Base-by-base conservation (phyloP, 208 protist genomes). In the Vickermania ingenoplastis region DNA sequence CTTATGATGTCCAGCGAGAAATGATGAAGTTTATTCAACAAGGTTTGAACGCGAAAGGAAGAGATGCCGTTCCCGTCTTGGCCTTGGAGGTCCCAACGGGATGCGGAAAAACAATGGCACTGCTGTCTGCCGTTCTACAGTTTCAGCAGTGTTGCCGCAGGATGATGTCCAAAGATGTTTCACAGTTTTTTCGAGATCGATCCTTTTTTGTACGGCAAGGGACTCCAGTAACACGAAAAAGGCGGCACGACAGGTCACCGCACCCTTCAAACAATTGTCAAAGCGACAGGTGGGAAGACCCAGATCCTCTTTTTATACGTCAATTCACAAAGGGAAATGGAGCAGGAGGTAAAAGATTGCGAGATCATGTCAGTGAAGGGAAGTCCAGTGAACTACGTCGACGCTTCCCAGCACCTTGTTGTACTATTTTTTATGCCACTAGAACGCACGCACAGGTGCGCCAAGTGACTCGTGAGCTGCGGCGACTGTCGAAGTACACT, bases 371-470 rank as follows among this genome's bases (percentile, higher is more conserved):
- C 54, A 69, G 79, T 53, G 58, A 65, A 17, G 67, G 63, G 5
- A 66, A 61, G 4, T 81, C 79, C 14, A 73, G 69, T 28, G 76
- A 73, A 51, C 78, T 92, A 61, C 73, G 75, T n/a, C 65, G 65
- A 7, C 73, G 73, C 36, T 83, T 83, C 52, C 24, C 69, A 4
- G 31, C 77, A 30, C 79, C 79, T 26, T 70, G 70, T n/a, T 86
- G 77, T 53, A 84, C 74, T 28, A 67, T 99, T 41, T 97, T 98
- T 57, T 98, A 97, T 77, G 68, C 84, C 5, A 97, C 94, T 1
- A 79, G 97, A 52, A 99, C 97, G 4, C 97, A 99, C 75, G 84
- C 91, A 17, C 97, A 99, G 81, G 71, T 99, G 23, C 67, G 83
- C 29, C 97, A 99, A 65, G 82, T 93, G 0, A 79, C 98, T 11